phyloP scores from a whole-genome alignment of 1,139 yeast genomes.

The Suhomyces bribrorum region DNA sequence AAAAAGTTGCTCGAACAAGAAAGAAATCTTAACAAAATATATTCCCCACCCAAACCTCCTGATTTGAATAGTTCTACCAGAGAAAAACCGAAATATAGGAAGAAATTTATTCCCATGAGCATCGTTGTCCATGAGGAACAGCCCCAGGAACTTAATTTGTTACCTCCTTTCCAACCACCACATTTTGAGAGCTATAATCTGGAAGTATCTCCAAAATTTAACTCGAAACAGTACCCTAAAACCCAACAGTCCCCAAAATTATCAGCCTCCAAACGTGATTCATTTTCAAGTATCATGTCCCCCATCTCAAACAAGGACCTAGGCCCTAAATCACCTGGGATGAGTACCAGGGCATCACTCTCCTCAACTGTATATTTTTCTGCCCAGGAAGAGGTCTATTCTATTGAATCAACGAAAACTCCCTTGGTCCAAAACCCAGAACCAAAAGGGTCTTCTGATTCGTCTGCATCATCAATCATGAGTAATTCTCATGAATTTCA shows the following conservation, averaged over 20 bases:
- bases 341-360: conserved; percentile 11
- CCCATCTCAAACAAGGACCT: conserved; percentile 1
- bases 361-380: conserved; percentile 18
- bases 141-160: conserved; percentile 8
- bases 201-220: not conserved
- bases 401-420: conserved; percentile 1
- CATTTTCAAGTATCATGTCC: conserved; percentile 6
- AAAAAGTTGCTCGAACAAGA: conserved; percentile 28
- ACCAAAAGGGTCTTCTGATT: conserved; percentile 20
- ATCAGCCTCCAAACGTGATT: conserved; percentile 1
- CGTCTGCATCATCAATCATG: conserved; percentile 25
- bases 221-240: not conserved
- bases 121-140: conserved; percentile 12
- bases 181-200: not conserved
- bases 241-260: not conserved
- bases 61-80: not conserved
- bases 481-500: conserved; percentile 17
- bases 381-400: conserved; percentile 14
- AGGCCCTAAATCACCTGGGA: conserved; percentile 1
- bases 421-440: not conserved
- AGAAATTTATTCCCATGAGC: conserved; percentile 23
- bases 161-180: conserved; percentile 21
- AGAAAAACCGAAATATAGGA: conserved; percentile 13
- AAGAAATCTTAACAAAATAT: conserved; percentile 10
- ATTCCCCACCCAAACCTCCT: not conserved